Evolutionary conservation across 2,329 filamentous ascomycete species (phyloP).

Genomic region (Arthrobotrys sinensis): DNA sequence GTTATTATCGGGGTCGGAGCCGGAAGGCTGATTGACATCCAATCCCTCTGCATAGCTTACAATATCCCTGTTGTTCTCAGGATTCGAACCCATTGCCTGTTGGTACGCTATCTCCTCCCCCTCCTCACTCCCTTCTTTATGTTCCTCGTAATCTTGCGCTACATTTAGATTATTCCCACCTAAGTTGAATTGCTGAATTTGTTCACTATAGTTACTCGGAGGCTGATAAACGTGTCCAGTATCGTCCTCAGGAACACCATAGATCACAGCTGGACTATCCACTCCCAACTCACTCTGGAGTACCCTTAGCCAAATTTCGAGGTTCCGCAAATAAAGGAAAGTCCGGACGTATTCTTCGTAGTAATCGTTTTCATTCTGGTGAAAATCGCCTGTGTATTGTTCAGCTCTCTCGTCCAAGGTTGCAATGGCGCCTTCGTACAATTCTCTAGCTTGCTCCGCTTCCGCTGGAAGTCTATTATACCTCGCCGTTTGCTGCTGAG

Average conservation of each 20-base stretch:
- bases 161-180: background rate
- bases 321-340: constrained; percentile 13
- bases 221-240: constrained; percentile 1
- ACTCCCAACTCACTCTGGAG: constrained; percentile 21
- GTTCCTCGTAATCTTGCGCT: background rate
- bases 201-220: background rate
- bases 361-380: constrained; percentile 24
- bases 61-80: background rate
- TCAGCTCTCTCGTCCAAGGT: background rate
- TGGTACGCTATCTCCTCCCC: constrained; percentile 6
- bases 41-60: background rate
- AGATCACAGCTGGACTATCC: constrained; percentile 17
- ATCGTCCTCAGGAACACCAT: constrained; percentile 18
- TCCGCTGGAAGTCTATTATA: background rate
- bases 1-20: background rate
- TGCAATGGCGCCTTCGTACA: background rate
- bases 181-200: background rate
- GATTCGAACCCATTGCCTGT: background rate
- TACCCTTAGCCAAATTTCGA: constrained; percentile 13
- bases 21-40: background rate
- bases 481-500: background rate
- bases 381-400: background rate
- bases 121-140: background rate
- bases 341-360: constrained; percentile 4
- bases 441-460: background rate